phyloP scores from a whole-genome alignment of 2,329 filamentous ascomycete species.

The Ciborinia camelliae region DNA sequence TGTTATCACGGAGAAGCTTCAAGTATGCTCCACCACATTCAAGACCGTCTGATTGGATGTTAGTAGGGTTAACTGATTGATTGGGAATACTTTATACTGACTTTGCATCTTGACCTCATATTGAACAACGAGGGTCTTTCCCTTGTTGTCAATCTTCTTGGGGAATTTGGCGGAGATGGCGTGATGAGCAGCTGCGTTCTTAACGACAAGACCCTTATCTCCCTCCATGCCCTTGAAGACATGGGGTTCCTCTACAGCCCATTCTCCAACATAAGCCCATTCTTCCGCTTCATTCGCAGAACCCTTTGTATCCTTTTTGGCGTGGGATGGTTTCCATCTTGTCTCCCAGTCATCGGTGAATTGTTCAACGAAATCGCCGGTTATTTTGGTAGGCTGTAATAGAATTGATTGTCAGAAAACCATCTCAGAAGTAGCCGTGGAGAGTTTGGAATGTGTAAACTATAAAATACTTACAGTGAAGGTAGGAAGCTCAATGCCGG shows the following conservation, averaged over 20 bases:
- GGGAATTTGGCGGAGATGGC: conserved; percentile 99
- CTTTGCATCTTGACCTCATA: conserved; percentile 99
- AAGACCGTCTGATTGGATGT: conserved; percentile 66
- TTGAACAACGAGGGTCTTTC: conserved; percentile 93
- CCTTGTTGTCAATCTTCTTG: conserved; percentile 95
- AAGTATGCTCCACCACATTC: conserved; percentile 98
- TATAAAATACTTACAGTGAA: conserved; percentile 69
- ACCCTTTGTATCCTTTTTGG: conserved; percentile 83
- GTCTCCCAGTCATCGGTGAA: conserved; percentile 95
- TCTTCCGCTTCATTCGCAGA: conserved; percentile 69
- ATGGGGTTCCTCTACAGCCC: conserved; percentile 90
- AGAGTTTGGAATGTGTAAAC: conserved; percentile 28
- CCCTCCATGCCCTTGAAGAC: conserved; percentile 90
- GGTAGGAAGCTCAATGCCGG: conserved; percentile 65
- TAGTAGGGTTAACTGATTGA: conserved; percentile 33
- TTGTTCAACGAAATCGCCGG: conserved; percentile 96
- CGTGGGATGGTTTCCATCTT: conserved; percentile 91
- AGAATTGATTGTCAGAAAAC: conserved; percentile 19
- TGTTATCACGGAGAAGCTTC: conserved; percentile 98
- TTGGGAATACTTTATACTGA: conserved; percentile 49
- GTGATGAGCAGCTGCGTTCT: conserved; percentile 97
- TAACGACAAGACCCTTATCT: conserved; percentile 95
- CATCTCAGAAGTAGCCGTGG: background rate
- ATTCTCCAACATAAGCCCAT: conserved; percentile 96
- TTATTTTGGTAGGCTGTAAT: conserved; percentile 74